These are phyloP conservation scores for Fistulinella prunicolor DNA, from an alignment of 768 basidiomycete species.

Conservation along the genomic window DNA sequence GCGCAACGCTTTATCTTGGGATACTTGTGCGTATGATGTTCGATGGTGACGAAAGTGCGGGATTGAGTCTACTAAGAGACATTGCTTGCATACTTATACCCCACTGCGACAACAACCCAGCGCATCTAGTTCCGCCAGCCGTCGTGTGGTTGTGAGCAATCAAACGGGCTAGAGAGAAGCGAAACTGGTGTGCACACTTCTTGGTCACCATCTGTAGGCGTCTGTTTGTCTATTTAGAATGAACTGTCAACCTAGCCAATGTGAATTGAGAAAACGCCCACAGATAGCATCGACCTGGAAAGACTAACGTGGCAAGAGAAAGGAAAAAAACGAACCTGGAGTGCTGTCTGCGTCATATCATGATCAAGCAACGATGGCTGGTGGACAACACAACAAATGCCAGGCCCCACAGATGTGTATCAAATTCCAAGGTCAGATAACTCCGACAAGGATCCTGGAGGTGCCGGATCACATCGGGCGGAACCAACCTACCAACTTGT, in stretches of 20 bases:
- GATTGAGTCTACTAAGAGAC: neutral
- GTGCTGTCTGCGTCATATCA: neutral
- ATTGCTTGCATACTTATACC: constrained; percentile 18
- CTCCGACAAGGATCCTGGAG: neutral
- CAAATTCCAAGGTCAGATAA: neutral
- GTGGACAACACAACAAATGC: neutral
- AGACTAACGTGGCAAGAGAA: neutral
- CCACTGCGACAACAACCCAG: neutral
- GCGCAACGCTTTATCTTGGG: neutral
- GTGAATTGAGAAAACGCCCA: constrained; percentile 11
- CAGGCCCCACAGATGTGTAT: neutral
- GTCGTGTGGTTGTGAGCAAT: neutral
- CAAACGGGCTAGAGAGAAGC: neutral
- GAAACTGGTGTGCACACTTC: neutral
- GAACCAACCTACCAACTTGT: neutral
- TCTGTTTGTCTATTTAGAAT: neutral
- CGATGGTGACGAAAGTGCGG: too few species aligned
- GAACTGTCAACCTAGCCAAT: neutral
- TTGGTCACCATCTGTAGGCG: constrained; percentile 11
- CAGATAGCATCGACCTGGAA: neutral
- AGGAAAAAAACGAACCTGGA: neutral
- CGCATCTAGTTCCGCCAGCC: constrained; percentile 3
- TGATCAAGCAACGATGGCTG: too few species aligned
- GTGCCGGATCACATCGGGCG: neutral
- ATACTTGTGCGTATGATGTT: too few species aligned